Base-by-base conservation (phyloP, 1,284 basidiomycete species). In the Ganoderma sinense region DNA sequence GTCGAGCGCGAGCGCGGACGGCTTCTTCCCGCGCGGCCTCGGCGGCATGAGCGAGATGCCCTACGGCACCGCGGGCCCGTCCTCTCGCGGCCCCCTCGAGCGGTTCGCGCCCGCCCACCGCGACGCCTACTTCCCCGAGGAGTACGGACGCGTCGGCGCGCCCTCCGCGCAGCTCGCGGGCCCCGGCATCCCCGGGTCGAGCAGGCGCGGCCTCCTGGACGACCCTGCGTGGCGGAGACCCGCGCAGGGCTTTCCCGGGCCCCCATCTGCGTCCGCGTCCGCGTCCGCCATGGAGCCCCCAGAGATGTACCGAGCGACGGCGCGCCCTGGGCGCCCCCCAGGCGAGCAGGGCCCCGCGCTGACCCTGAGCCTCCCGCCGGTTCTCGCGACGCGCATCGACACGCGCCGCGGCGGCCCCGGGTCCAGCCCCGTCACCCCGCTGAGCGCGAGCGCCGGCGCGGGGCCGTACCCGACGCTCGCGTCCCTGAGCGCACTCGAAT, bases 171-270 rank as follows among this genome's bases (percentile, higher is more conserved):
- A 84, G 60, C 77, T 91, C n/a, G 84, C 88, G 31, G 90, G 90
- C 16, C 89, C 89, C 62, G 90, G 89, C 5, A 86, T 91, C 73
- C 88, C 89, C 63, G 89, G 89, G 41, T 77, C 78, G n/a, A 76
- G 74, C 71, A 59, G 73, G 65, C 77, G n/a, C 60, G 70, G 66
- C 71, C 43, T 56, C 53, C 68, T 55, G 61, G 73, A 71, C 36
- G 64, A 71, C 65, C 69, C 68, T 7, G 60, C 60, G 29, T 72
- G 73, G 71, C 60, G 65, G 51, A 63, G 65, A 53, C 70, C 31
- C 65, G 55, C 56, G 66, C 70, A 64, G n/a, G 55, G 53, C 10
- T 68, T 66, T 67, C 48, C 65, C 29, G 66, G 71, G 73, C 78
- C 73, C 4, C 74, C 75, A 18, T 73, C 75, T 23, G 78, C 74